phyloP scores from a whole-genome alignment of 2,329 filamentous ascomycete species.

The Penicillium expansum region DNA sequence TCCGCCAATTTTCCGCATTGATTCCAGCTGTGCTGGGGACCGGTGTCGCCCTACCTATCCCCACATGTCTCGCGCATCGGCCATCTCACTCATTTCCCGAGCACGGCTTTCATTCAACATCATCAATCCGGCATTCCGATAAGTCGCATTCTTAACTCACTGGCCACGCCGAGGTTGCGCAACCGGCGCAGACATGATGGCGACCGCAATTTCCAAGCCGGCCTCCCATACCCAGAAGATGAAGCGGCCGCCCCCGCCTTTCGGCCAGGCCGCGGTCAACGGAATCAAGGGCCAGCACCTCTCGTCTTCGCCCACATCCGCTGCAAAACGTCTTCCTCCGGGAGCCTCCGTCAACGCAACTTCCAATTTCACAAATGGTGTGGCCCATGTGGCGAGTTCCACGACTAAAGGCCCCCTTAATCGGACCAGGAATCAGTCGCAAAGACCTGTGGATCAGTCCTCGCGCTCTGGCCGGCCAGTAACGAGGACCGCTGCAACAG shows the following conservation, averaged over 20 bases:
- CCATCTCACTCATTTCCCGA: constrained; percentile 40
- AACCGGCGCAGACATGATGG: constrained; percentile 35
- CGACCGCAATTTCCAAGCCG: constrained; percentile 46
- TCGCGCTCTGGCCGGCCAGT: constrained; percentile 34
- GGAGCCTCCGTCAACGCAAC: constrained; percentile 39
- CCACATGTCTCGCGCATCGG: constrained; percentile 47
- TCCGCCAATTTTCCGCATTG: constrained; percentile 21
- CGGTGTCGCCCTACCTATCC: constrained; percentile 38
- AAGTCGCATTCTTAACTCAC: constrained; percentile 24
- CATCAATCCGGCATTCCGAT: constrained; percentile 25
- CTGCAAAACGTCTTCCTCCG: constrained; percentile 56
- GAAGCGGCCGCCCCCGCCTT: constrained; percentile 65
- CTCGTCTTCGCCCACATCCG: constrained; percentile 55
- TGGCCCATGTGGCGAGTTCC: constrained; percentile 20
- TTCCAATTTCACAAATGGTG: constrained; percentile 46
- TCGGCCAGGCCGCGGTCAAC: constrained; percentile 61
- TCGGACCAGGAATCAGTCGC: constrained; percentile 59
- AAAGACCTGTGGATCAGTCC: constrained; percentile 37
- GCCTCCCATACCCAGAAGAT: constrained; percentile 55
- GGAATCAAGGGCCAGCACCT: constrained; percentile 57
- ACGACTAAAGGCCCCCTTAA: constrained; percentile 39
- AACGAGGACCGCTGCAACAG: constrained; percentile 31
- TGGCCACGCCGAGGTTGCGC: constrained; percentile 21
- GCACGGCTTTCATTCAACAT: constrained; percentile 31
- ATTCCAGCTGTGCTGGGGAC: constrained; percentile 29